A percentile compares a stretch with the other conserved stretches of the same genome.
phyloP scores from a whole-genome alignment of 768 basidiomycete species.

The Galerina marginata region DNA sequence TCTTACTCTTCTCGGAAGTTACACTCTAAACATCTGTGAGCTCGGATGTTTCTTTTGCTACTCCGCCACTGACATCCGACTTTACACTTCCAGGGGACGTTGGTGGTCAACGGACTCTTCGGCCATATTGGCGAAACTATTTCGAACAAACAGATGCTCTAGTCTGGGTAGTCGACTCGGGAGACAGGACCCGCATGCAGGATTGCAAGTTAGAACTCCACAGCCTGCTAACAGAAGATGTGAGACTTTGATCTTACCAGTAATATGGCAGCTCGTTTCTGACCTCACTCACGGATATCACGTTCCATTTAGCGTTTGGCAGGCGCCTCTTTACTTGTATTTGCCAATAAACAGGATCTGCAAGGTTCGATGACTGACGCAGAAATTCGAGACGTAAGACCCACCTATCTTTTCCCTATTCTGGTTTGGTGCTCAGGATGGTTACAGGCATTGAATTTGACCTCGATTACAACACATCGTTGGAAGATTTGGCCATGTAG shows the following conservation, averaged over 20 bases:
- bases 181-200: conserved; percentile 86
- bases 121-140: conserved; percentile 99
- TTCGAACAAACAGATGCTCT: conserved; percentile 98
- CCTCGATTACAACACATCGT: conserved; percentile 82
- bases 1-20: conserved; percentile 45
- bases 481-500: conserved; percentile 94
- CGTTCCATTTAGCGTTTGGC: conserved; percentile 72
- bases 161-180: conserved; percentile 98
- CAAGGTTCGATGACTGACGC: conserved; percentile 79
- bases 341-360: conserved; percentile 98
- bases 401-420: conserved; percentile 23
- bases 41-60: conserved; percentile 20
- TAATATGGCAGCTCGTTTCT: conserved; percentile 13
- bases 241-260: conserved; percentile 43
- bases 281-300: conserved; percentile 25
- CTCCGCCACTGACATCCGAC: conserved; percentile 26
- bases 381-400: conserved; percentile 84
- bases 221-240: conserved; percentile 89
- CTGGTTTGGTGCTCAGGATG: conserved; percentile 19
- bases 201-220: conserved; percentile 92
- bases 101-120: conserved; percentile 92
- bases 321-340: conserved; percentile 94
- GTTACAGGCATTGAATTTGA: conserved; percentile 77
- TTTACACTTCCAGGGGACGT: conserved; percentile 81
- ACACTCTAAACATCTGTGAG: conserved; percentile 82